Conservation (phyloP, 768 basidiomycete species). For the Tulasnella sp. region DNA sequence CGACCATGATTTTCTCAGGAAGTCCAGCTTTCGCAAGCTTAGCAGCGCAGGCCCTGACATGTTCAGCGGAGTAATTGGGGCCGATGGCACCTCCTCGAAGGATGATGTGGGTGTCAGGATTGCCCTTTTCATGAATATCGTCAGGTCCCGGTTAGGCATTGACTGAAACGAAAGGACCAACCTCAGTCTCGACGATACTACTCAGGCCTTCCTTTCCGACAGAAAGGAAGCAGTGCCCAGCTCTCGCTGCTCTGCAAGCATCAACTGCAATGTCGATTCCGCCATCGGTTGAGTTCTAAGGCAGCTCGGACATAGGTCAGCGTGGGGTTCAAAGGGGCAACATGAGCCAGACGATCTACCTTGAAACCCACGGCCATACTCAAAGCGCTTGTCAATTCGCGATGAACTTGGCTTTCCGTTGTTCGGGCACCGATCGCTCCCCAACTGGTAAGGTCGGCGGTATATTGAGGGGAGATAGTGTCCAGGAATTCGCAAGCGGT, state of each 20-base stretch:
- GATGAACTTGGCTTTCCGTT: slow-evolving; percentile 89
- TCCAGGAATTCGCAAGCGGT: slow-evolving; percentile 97
- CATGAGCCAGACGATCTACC: background rate
- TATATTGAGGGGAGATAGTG: slow-evolving; percentile 80
- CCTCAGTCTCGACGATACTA: slow-evolving; percentile 93
- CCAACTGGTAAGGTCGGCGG: slow-evolving; percentile 91
- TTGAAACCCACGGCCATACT: slow-evolving; percentile 99
- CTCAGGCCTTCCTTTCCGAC: slow-evolving; percentile 97
- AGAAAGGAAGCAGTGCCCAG: slow-evolving; percentile 92
- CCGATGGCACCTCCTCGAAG: slow-evolving; percentile 87
- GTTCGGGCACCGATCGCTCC: slow-evolving; percentile 95
- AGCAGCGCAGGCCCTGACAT: slow-evolving; percentile 72
- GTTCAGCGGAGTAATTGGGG: slow-evolving; percentile 83
- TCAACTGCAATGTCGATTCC: slow-evolving; percentile 89
- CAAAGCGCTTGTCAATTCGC: slow-evolving; percentile 83
- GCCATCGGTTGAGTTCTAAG: slow-evolving; percentile 87
- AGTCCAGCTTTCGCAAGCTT: slow-evolving; percentile 81
- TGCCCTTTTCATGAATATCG: slow-evolving; percentile 60
- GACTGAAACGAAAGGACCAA: slow-evolving; percentile 42
- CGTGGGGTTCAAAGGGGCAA: too few relatives aligned
- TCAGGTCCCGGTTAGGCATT: slow-evolving; percentile 1
- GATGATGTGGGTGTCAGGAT: slow-evolving; percentile 91
- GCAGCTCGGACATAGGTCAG: background rate
- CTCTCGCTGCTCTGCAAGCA: slow-evolving; percentile 89
- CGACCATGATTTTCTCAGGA: slow-evolving; percentile 82